Conservation (phyloP, 2,329 filamentous ascomycete species). For the Phoma sp. region DNA sequence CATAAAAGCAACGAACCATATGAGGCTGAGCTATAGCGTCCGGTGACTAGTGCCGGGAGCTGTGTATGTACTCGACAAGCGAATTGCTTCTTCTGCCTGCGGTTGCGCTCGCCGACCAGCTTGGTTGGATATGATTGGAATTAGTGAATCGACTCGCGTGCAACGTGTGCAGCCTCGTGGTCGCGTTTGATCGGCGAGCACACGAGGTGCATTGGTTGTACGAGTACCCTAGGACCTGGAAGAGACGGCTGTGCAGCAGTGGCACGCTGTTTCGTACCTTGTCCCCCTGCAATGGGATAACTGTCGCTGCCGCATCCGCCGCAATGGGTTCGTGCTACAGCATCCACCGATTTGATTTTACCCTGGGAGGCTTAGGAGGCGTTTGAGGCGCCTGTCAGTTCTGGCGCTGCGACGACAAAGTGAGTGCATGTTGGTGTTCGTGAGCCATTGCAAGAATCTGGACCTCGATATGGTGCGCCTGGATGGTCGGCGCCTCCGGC, state of each 20-base stretch:
- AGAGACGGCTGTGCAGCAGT: slow-evolving; percentile 18
- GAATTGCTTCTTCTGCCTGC: slow-evolving; percentile 16
- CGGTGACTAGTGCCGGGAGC: slow-evolving; percentile 9
- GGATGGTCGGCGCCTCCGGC: slow-evolving; percentile 22
- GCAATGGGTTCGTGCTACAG: slow-evolving; percentile 21
- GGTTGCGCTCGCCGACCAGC: slow-evolving; percentile 10
- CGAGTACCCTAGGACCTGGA: slow-evolving; percentile 19
- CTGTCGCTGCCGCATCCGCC: slow-evolving; percentile 19
- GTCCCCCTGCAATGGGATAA: slow-evolving; percentile 18
- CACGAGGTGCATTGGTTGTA: slow-evolving; percentile 19
- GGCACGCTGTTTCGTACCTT: slow-evolving; percentile 16
- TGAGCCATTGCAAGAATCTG: slow-evolving; percentile 2
- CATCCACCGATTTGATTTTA: slow-evolving; percentile 16
- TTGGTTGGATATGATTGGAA: not conserved
- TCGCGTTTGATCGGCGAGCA: slow-evolving; percentile 32
- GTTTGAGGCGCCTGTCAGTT: slow-evolving; percentile 30
- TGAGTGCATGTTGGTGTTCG: slow-evolving; percentile 5
- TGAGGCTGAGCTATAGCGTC: slow-evolving; percentile 17
- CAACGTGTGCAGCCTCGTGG: slow-evolving; percentile 24
- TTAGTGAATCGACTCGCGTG: slow-evolving; percentile 10
- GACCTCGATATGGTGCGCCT: slow-evolving; percentile 17
- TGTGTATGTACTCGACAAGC: slow-evolving; percentile 7
- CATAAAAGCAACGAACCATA: slow-evolving; percentile 24
- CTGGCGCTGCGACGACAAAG: slow-evolving; percentile 18
- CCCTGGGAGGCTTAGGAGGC: slow-evolving; percentile 15